Conservation (phyloP, 2,329 filamentous ascomycete genomes). For the Teratosphaeria viscida region DNA sequence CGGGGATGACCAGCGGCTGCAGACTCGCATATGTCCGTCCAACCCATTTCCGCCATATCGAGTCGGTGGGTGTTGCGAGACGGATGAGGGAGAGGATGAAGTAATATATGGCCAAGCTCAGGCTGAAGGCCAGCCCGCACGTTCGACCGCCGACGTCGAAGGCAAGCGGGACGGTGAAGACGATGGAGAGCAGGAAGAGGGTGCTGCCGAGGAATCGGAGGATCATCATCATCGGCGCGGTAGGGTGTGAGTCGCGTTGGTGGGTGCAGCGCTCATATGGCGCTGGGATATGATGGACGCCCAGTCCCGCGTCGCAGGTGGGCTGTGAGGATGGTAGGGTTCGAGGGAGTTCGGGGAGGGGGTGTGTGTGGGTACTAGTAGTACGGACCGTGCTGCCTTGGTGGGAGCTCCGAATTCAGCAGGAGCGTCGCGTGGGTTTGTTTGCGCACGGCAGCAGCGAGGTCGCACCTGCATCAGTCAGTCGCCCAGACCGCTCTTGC, state of each 20-base stretch:
- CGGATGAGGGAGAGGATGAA: conserved; percentile 74
- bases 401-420: background rate
- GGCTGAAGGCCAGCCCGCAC: conserved; percentile 86
- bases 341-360: background rate
- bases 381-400: background rate
- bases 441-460: background rate
- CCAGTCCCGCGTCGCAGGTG: conserved; percentile 1
- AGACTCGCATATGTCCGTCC: conserved; percentile 59
- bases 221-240: conserved; percentile 25
- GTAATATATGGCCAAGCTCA: conserved; percentile 83
- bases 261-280: conserved; percentile 8
- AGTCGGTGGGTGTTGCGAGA: conserved; percentile 68
- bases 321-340: background rate
- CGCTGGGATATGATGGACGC: conserved; percentile 3
- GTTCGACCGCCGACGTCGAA: conserved; percentile 96
- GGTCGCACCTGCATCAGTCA: background rate
- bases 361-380: background rate
- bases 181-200: conserved; percentile 76
- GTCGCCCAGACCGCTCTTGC: conserved; percentile 4
- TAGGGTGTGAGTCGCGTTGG: conserved; percentile 1
- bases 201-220: conserved; percentile 38
- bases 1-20: conserved; percentile 80
- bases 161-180: conserved; percentile 90
- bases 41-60: conserved; percentile 62
- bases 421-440: background rate